Percentiles rank a stretch among this genome's conserved stretches.
Conservation (phyloP, 2,329 filamentous ascomycete species). For the Alternaria sp. region DNA sequence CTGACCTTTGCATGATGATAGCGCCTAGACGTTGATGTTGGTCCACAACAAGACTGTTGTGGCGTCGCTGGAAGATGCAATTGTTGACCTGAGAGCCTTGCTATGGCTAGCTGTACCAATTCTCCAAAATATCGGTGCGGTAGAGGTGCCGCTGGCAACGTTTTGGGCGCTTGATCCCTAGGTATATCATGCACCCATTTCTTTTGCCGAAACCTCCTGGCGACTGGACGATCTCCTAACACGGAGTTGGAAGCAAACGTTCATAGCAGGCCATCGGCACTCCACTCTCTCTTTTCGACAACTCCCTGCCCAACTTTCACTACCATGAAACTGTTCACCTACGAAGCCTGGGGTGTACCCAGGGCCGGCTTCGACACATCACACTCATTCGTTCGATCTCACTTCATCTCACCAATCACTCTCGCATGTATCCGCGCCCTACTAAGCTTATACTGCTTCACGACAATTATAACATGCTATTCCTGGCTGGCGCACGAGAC, state of each 20-base stretch:
- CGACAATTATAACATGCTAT: conserved; percentile 71
- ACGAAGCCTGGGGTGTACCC: conserved; percentile 31
- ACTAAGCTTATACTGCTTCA: conserved; percentile 69
- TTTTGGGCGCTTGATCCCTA: not conserved
- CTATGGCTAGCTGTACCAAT: not conserved
- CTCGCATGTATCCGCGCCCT: conserved; percentile 65
- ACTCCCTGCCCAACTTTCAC: not conserved
- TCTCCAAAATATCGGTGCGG: not conserved
- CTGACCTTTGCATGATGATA: not conserved
- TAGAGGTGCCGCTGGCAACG: not conserved
- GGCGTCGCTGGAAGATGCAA: not conserved
- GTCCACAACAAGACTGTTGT: not conserved
- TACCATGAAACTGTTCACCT: conserved; percentile 27
- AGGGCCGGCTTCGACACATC: conserved; percentile 50
- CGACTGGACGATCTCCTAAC: not conserved
- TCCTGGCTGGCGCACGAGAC: conserved; percentile 58
- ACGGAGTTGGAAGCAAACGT: not conserved
- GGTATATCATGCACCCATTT: not conserved
- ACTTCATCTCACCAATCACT: conserved; percentile 70
- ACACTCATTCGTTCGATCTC: conserved; percentile 79
- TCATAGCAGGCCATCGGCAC: conserved; percentile 2
- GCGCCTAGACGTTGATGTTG: not conserved
- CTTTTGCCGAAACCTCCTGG: not conserved
- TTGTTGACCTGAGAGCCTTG: not conserved
- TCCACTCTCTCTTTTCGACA: not conserved